Base-by-base conservation (phyloP, 2,329 filamentous ascomycete species). In the Hymenoscyphus albidus region DNA sequence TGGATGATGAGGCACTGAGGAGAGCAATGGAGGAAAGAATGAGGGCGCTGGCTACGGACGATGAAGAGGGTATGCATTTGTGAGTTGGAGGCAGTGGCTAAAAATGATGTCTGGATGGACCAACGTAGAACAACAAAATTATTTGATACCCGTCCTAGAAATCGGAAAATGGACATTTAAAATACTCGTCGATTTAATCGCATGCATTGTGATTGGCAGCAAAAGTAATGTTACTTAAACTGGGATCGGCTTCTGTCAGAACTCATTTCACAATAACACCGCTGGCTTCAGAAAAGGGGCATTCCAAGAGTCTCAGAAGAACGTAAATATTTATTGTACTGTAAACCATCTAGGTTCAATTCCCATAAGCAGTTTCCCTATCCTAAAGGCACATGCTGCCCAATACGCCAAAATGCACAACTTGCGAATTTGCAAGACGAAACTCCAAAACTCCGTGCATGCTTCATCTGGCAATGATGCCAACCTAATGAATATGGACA, bases 11-110 rank as follows among this genome's bases (percentile, higher is more conserved):
- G 67, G 82, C 89, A 73, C 76, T 90, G 62, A 78, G 84, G 63
- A 76, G 80, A 66, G 80, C 80, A 60, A 72, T 89, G 65, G 82
- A 85, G 70, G 83, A 82, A 69, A 82, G 82, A 61, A 78, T 89
- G 76, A 78, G 80, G 58, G 71, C 77, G 6, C 72, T 82, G 31
- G 78, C 73, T 13, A 75, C 76, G 4, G 80, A 79, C 27, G 80
- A 81, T 13, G 82, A 86, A 3, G 83, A 81, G 22, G 87, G 88
- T 1, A 79, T 90, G 79, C 86, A 90, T 77, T 76, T 90, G 57
- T 90, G 74, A 80, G 12, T 9, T 57, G 27, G 16, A 31, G 22
- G 4, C 27, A 38, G 12, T 7, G 54, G 54, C 3, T 31, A 16
- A n/a, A 13, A 57, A 7, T 57, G 27, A 57, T 35, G 54, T 32